These are phyloP conservation scores for Fragaria iinumae DNA, from an alignment of 306 rosid genomes.

Conservation along the genomic window DNA sequence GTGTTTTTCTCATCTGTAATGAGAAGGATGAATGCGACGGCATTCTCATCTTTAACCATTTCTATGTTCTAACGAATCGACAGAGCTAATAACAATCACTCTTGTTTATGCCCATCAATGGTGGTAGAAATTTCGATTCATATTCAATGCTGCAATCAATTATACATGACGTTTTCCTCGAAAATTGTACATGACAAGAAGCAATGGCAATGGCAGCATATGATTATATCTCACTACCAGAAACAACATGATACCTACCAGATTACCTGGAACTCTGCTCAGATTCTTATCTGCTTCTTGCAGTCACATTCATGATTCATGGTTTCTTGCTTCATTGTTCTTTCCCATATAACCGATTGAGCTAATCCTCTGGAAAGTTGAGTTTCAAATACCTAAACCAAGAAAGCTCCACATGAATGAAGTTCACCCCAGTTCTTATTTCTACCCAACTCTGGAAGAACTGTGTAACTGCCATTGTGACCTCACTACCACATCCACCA, in stretches of 20 bases:
- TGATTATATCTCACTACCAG: neutral
- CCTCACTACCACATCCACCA: neutral
- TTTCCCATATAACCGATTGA: neutral
- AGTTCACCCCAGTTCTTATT: neutral
- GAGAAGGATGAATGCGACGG: neutral
- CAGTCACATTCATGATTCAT: conserved; percentile 10
- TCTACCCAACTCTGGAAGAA: neutral
- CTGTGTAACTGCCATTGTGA: neutral
- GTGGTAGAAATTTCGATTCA: neutral
- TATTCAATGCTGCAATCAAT: neutral
- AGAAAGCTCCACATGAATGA: neutral
- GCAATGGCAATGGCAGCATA: neutral
- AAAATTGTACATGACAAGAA: neutral
- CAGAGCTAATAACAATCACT: neutral
- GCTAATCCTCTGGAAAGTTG: neutral
- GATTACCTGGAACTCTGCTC: neutral
- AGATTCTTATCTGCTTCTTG: neutral
- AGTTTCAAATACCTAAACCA: neutral
- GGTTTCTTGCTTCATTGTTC: conserved; percentile 1
- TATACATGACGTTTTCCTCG: neutral
- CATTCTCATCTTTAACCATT: neutral
- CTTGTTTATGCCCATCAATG: neutral
- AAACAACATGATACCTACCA: neutral
- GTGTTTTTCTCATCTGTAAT: neutral
- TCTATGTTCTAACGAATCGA: no score